Evolutionary conservation across 768 basidiomycete genomes (phyloP).

Genomic region (Lanmaoa pseudosensibilis): DNA sequence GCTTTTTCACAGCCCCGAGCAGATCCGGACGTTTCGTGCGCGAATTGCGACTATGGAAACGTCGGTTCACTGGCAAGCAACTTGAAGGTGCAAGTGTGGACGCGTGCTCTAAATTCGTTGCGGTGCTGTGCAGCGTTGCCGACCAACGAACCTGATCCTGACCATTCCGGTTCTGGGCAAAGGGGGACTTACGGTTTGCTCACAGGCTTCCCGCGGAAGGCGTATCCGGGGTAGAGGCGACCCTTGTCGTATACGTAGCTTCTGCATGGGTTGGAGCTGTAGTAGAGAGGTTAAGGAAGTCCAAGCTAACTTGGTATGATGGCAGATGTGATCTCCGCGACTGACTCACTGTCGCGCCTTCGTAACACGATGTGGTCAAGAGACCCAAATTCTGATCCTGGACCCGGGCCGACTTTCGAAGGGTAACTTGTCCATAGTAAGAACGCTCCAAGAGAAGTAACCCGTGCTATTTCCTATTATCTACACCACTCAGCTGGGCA

Average conservation of each 20-base stretch:
- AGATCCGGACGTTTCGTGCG: constrained; percentile 1
- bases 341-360: too few relatives aligned
- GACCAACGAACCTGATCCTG: neutral
- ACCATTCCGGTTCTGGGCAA: constrained; percentile 7
- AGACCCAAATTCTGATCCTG: neutral
- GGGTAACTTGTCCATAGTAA: neutral
- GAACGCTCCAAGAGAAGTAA: neutral
- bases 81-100: neutral
- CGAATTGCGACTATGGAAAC: constrained; percentile 1
- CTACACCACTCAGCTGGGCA: neutral
- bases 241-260: neutral
- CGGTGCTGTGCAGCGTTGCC: neutral
- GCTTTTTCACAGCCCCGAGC: constrained; percentile 17
- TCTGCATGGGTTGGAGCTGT: neutral
- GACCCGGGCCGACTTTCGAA: neutral
- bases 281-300: neutral
- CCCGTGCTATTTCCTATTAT: neutral
- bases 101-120: constrained; percentile 3
- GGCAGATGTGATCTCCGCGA: too few relatives aligned
- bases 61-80: constrained; percentile 1
- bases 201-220: neutral
- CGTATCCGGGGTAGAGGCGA: neutral
- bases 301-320: too few relatives aligned
- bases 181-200: neutral
- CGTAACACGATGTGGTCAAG: neutral